Base-by-base conservation (phyloP, 1,139 yeast genomes). In the Debaryomycetaceae sp. region DNA sequence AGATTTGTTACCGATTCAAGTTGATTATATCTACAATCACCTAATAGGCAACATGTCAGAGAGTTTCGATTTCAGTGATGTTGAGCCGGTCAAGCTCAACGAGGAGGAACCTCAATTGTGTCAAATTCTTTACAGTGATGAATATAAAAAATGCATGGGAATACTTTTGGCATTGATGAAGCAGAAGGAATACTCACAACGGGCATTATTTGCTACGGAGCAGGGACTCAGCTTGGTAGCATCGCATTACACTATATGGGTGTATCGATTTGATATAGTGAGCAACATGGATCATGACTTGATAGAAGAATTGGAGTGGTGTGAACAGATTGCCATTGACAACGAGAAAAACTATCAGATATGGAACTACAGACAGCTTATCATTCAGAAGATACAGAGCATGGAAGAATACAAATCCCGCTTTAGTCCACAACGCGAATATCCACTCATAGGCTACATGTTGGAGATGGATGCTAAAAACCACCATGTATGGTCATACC, bases 401-500 rank as follows among this genome's bases (percentile, higher is more conserved):
- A 31, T 44, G 42, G 38, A 39, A 30, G 36, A 34, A 17, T 39
- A 23, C n/a, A 27, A 27, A 4, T 36, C 39, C 8, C 49, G 54
- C 11, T 82, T 79, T 46, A 63, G 68, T 39, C 70, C 80, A 6
- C 68, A 64, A 42, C 65, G 81, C 31, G 97, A 90, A 56, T 73
- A 72, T 46, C 85, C 87, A 3, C 69, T 88, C 14, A 67, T 87
- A 42, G 75, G 75, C 40, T 66, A 78, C 38, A 85, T 91, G 85
- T 66, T 93, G 8, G 80, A 77, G 22, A 85, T 82, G 39, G 99
- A 93, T 58, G 65, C 84, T 11, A 93, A 93, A 60, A 93, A 93
- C 67, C 95, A 93, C 62, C 99, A 93, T 59, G 97, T 91, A 6
- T 93, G 99, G 99, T 80, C 96, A 1, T 89, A 90, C 57, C 67